phyloP scores from a whole-genome alignment of 495 filamentous ascomycete species.

The Letharia columbiana region DNA sequence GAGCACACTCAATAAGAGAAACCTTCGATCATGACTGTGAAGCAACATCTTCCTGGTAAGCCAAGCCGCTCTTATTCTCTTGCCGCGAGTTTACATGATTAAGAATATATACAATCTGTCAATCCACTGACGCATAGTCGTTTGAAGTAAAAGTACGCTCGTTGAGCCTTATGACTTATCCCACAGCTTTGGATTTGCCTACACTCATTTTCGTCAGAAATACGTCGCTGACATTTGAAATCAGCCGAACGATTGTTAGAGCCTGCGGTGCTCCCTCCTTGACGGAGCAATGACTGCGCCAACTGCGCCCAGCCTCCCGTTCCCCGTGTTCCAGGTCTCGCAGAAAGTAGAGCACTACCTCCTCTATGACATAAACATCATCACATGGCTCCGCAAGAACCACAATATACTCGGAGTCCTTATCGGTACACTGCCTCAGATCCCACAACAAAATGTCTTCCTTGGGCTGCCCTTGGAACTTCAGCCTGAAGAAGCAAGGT shows the following conservation, averaged over 20 bases:
- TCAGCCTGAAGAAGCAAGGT: constrained; percentile 78
- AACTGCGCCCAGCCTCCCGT: constrained; percentile 39
- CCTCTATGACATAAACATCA: constrained; percentile 75
- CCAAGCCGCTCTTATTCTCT: not conserved
- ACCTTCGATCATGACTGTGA: not conserved
- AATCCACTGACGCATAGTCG: constrained; percentile 65
- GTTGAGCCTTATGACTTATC: constrained; percentile 17
- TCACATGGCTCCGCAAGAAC: constrained; percentile 69
- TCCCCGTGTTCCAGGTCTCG: constrained; percentile 76
- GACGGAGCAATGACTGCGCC: constrained; percentile 21
- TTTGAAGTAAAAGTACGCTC: constrained; percentile 22
- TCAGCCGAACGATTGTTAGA: not conserved
- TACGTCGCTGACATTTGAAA: not conserved
- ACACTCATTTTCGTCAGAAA: not conserved
- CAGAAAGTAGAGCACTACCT: constrained; percentile 57
- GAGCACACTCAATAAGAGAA: not conserved
- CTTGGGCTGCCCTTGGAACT: constrained; percentile 80
- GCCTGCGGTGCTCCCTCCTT: not conserved
- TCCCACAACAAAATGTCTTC: constrained; percentile 91
- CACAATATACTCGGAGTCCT: constrained; percentile 85
- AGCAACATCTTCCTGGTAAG: not conserved
- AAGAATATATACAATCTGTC: constrained; percentile 65
- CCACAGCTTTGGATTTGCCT: not conserved
- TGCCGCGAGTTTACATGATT: constrained; percentile 15
- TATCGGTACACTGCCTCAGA: constrained; percentile 79